Evolutionary conservation across 83 land plant genomes (phyloP), one percentile per base, ranked within the genome.

Genomic region (Picea abies): DNA sequence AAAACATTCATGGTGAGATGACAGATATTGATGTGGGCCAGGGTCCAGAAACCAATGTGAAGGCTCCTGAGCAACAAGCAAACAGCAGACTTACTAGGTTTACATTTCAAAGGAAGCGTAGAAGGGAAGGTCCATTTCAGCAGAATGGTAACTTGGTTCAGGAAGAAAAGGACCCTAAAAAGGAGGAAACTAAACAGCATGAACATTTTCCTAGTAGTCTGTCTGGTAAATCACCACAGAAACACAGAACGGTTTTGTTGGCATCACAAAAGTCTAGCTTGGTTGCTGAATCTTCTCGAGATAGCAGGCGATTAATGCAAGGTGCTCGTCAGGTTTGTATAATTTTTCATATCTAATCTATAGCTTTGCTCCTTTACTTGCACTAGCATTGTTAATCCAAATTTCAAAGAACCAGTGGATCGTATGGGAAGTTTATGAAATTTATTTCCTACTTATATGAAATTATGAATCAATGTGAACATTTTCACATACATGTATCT

Each of bases 41-140:
- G 84, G 83, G 49, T 29, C 56, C 68, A 29, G 76, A 61, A 49
- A 47, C n/a, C 58, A 41, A 12, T 41, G 41, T 14, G 5, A 22
- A 23, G 23, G 14, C 69, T 69, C 12, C 81, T 64, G 25, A 14
- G 67, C 82, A 84, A 86, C 37, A 84, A 60, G 63, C 5, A 49
- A 65, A 62, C 79, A 84, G 80, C 68, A 87, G 80, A 49, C 60
- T 65, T 85, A 79, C 90, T 15, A 92, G 84, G 79, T 92, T 86
- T 75, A 91, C 91, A 76, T 91, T 91, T 47, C 83, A 61, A 60
- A 87, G 94, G 85, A 91, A 89, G 81, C 85, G 91, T 3, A 91
- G 88, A 87, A 89, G 86, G 82, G 90, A 84, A 67, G 73, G 87
- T 83, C 12, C 85, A 61, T 78, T 70, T 77, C 76, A 65, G 68